A percentile compares a stretch with the other conserved stretches of the same genome.
Conservation (phyloP, 2,329 filamentous ascomycete genomes). For the Paracorniculantispora psalliotae region DNA sequence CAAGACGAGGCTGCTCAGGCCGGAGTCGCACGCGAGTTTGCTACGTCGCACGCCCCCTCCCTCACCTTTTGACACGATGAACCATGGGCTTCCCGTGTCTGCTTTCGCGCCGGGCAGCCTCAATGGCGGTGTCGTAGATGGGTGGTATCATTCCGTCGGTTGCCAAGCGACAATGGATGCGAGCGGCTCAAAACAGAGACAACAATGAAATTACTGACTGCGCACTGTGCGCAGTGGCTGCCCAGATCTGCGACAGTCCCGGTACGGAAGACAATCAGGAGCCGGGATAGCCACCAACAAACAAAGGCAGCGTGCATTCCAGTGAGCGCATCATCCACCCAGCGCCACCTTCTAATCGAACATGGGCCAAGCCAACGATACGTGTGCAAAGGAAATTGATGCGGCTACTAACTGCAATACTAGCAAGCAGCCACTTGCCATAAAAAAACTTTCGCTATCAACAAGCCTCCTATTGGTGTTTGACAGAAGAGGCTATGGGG, state of each 20-base stretch:
- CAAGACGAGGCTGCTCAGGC: background rate
- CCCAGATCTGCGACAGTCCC: background rate
- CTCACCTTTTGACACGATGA: background rate
- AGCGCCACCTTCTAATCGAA: background rate
- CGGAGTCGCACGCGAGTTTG: background rate
- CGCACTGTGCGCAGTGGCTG: too few relatives aligned
- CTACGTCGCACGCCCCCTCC: background rate
- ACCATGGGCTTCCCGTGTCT: background rate
- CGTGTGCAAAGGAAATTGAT: background rate
- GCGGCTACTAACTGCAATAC: background rate
- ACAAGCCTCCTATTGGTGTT: background rate
- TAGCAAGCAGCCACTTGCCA: too few relatives aligned
- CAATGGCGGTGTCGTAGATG: background rate
- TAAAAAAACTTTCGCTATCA: background rate
- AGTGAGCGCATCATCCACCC: background rate
- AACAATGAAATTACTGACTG: background rate
- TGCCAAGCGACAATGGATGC: background rate
- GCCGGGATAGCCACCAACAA: background rate
- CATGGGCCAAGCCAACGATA: background rate
- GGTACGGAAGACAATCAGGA: background rate
- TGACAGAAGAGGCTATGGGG: background rate
- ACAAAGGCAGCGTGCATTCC: background rate
- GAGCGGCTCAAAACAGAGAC: background rate
- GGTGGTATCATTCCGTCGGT: background rate
- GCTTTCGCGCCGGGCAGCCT: background rate